A percentile compares a stretch with the other conserved stretches of the same genome.
Evolutionary conservation across 2,329 filamentous ascomycete species (phyloP).

Genomic region (Colletotrichum neosansevieriae): DNA sequence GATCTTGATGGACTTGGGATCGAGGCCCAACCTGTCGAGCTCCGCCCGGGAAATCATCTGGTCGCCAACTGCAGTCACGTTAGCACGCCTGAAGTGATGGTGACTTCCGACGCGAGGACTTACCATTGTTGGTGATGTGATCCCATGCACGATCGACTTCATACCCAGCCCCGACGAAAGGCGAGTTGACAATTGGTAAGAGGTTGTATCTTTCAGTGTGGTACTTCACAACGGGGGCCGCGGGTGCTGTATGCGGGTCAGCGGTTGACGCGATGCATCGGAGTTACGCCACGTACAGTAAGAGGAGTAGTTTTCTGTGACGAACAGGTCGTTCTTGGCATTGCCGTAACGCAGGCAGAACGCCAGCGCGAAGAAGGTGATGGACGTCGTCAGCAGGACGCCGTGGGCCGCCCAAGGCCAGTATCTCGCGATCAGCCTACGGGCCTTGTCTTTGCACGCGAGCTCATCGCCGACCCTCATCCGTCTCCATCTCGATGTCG

Average conservation of each 20-base stretch:
- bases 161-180: constrained; percentile 67
- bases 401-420: constrained; percentile 57
- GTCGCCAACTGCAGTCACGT: constrained; percentile 62
- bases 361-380: constrained; percentile 55
- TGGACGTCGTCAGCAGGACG: constrained; percentile 53
- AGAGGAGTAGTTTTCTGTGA: constrained; percentile 55
- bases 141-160: constrained; percentile 71
- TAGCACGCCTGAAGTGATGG: neutral
- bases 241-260: constrained; percentile 54
- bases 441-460: constrained; percentile 41
- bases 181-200: constrained; percentile 58
- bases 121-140: constrained; percentile 61
- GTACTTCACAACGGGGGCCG: constrained; percentile 60
- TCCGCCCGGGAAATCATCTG: constrained; percentile 69
- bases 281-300: constrained; percentile 52
- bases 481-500: constrained; percentile 33
- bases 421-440: constrained; percentile 45
- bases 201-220: constrained; percentile 63
- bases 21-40: constrained; percentile 63
- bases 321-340: constrained; percentile 48
- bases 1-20: constrained; percentile 66
- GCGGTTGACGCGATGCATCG: neutral
- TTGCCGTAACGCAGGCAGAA: constrained; percentile 53
- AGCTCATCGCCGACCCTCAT: constrained; percentile 44
- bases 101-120: constrained; percentile 38